A percentile compares a stretch with the other conserved stretches of the same genome.
These are phyloP conservation scores for Oleoguttula mirabilis DNA, from an alignment of 495 filamentous ascomycete species.

Conservation along the genomic window DNA sequence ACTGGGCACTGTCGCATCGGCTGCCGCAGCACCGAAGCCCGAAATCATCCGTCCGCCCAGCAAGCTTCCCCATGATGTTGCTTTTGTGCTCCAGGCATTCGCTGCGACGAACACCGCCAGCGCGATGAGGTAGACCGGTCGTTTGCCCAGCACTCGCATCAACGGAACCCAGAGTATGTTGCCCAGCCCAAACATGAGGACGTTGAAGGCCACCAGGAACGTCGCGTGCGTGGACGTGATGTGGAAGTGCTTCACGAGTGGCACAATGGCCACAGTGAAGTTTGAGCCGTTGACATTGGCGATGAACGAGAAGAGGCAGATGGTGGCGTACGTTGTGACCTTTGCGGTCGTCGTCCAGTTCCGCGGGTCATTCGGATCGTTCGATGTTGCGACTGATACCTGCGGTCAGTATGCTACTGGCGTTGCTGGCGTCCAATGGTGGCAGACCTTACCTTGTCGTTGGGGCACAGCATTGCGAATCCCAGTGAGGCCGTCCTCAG, in stretches of 20 bases:
- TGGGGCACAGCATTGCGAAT: too few relatives aligned
- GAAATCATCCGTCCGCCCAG: slow-evolving; percentile 17
- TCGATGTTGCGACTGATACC: too few relatives aligned
- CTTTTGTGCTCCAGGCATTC: slow-evolving; percentile 14
- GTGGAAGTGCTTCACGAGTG: slow-evolving; percentile 14
- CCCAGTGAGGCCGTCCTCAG: too few relatives aligned
- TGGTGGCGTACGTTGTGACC: slow-evolving; percentile 14
- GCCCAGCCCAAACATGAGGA: slow-evolving; percentile 18
- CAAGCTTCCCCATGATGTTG: slow-evolving; percentile 16
- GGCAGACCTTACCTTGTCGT: too few relatives aligned
- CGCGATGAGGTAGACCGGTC: slow-evolving; percentile 17
- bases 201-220: slow-evolving; percentile 15
- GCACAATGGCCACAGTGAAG: slow-evolving; percentile 17
- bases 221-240: slow-evolving; percentile 8
- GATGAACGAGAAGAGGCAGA: slow-evolving; percentile 20
- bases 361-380: slow-evolving; percentile 2
- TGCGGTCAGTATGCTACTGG: too few relatives aligned
- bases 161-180: slow-evolving; percentile 19
- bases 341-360: slow-evolving; percentile 11
- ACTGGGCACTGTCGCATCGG: slow-evolving; percentile 14
- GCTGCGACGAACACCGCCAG: slow-evolving; percentile 12
- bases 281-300: slow-evolving; percentile 18
- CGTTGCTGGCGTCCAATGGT: too few relatives aligned
- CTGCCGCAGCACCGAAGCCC: slow-evolving; percentile 12
- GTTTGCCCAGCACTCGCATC: slow-evolving; percentile 17